These are phyloP conservation scores for Auricularia sp. DNA, from an alignment of 768 basidiomycete genomes.

Conservation along the genomic window DNA sequence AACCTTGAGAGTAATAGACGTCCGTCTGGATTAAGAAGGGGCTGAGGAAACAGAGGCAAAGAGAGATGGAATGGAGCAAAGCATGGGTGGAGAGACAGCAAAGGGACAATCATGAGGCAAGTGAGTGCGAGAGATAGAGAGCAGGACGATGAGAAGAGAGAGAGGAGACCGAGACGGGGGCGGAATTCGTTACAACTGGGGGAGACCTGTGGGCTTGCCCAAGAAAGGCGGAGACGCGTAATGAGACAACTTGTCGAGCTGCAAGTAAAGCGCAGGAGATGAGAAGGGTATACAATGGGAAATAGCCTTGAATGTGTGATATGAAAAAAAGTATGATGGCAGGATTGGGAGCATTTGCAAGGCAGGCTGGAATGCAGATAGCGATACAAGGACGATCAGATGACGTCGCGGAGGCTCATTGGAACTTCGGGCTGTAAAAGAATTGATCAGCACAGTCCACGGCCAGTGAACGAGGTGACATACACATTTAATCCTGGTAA, in stretches of 20 bases:
- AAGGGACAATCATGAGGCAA: background rate
- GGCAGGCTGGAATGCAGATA: conserved; percentile 33
- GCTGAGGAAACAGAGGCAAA: background rate
- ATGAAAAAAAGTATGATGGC: background rate
- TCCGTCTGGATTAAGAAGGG: conserved; percentile 26
- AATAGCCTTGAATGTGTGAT: conserved; percentile 1
- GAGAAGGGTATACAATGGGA: conserved; percentile 4
- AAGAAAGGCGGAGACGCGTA: background rate
- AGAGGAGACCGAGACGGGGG: background rate
- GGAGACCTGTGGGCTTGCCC: background rate
- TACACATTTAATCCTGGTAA: conserved; percentile 77
- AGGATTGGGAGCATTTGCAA: background rate
- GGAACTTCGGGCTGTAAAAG: conserved; percentile 73
- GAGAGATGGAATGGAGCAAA: conserved; percentile 6
- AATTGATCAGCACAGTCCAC: conserved; percentile 14
- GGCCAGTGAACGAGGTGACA: conserved; percentile 19
- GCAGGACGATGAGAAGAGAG: background rate
- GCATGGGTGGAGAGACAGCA: conserved; percentile 1
- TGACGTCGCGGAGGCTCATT: conserved; percentile 79
- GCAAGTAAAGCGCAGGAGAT: background rate
- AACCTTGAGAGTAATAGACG: conserved; percentile 66
- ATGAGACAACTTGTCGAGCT: background rate
- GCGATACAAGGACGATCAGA: conserved; percentile 81
- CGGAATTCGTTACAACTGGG: background rate
- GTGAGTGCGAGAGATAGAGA: background rate